A percentile compares a stretch with the other conserved stretches of the same genome.
phyloP scores from a whole-genome alignment of 495 filamentous ascomycete genomes.

The Penicillium steckii region DNA sequence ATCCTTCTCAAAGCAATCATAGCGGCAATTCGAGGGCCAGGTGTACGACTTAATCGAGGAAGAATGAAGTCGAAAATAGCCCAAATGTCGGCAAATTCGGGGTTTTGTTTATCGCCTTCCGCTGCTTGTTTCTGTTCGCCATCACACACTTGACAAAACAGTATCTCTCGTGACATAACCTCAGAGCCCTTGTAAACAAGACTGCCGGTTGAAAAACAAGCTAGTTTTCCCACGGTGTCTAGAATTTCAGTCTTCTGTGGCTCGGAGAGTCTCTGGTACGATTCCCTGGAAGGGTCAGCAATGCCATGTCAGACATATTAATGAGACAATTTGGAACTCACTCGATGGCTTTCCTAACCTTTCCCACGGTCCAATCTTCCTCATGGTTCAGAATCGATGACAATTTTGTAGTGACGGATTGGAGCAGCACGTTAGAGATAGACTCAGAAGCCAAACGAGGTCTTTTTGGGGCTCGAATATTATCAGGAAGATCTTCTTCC shows the following conservation, averaged over 20 bases:
- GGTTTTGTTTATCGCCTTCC: slow-evolving; percentile 18
- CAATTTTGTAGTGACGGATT: slow-evolving; percentile 19
- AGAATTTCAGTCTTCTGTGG: slow-evolving; percentile 32
- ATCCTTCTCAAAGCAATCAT: slow-evolving; percentile 71
- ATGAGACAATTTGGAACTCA: slow-evolving; percentile 19
- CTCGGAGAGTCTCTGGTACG: slow-evolving; percentile 27
- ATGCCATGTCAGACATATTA: background rate
- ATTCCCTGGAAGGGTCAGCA: slow-evolving; percentile 13
- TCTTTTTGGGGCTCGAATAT: slow-evolving; percentile 26
- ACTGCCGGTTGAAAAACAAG: slow-evolving; percentile 42
- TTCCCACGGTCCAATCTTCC: slow-evolving; percentile 18
- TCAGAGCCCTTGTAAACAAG: slow-evolving; percentile 15
- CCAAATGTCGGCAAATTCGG: slow-evolving; percentile 46
- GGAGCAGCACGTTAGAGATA: slow-evolving; percentile 5
- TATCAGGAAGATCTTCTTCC: slow-evolving; percentile 6
- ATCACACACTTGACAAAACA: slow-evolving; percentile 40
- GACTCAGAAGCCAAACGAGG: slow-evolving; percentile 18
- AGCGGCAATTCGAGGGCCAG: slow-evolving; percentile 63
- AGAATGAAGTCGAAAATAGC: slow-evolving; percentile 55
- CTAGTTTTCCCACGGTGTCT: slow-evolving; percentile 37
- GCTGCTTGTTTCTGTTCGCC: slow-evolving; percentile 15
- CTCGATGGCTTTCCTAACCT: slow-evolving; percentile 26
- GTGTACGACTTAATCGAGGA: slow-evolving; percentile 56
- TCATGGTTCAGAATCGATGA: slow-evolving; percentile 19
- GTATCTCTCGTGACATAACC: slow-evolving; percentile 18